phyloP scores from a whole-genome alignment of 768 basidiomycete species.

The Fistulinella prunicolor region DNA sequence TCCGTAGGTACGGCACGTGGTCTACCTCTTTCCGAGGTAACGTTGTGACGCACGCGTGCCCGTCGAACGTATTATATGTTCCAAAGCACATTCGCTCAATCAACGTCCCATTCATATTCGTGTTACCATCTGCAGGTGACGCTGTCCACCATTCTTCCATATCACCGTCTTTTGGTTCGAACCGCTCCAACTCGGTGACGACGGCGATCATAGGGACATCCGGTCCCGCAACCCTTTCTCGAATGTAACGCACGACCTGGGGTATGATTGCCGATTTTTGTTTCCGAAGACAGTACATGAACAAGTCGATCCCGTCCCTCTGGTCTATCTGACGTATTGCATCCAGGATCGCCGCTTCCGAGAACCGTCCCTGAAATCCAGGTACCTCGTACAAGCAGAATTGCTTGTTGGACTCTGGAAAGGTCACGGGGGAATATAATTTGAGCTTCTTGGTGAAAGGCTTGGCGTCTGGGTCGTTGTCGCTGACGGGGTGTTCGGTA shows the following conservation, averaged over 20 bases:
- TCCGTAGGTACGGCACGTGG: conserved; percentile 11
- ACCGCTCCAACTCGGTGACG: conserved; percentile 27
- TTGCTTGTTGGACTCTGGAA: background rate
- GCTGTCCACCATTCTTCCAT: conserved; percentile 35
- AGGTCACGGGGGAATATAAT: background rate
- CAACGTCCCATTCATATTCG: conserved; percentile 25
- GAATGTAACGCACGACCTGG: conserved; percentile 5
- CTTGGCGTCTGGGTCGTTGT: conserved; percentile 11
- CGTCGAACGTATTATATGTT: conserved; percentile 28
- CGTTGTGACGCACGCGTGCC: conserved; percentile 40
- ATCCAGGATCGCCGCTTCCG: conserved; percentile 13
- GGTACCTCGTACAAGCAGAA: conserved; percentile 24
- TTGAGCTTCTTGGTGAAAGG: background rate
- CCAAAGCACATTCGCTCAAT: conserved; percentile 23
- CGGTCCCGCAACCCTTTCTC: background rate
- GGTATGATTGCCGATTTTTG: conserved; percentile 17
- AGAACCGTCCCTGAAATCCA: conserved; percentile 12
- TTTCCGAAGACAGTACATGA: conserved; percentile 25
- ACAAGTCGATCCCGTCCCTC: conserved; percentile 17
- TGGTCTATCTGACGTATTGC: conserved; percentile 14
- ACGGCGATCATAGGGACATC: conserved; percentile 22
- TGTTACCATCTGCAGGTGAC: background rate
- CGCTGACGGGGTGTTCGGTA: conserved; percentile 15
- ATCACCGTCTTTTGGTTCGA: conserved; percentile 3
- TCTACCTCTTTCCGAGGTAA: conserved; percentile 15